These are phyloP conservation scores for Solanum clarkiae DNA, from an alignment of 257 asterid species.

Conservation along the genomic window DNA sequence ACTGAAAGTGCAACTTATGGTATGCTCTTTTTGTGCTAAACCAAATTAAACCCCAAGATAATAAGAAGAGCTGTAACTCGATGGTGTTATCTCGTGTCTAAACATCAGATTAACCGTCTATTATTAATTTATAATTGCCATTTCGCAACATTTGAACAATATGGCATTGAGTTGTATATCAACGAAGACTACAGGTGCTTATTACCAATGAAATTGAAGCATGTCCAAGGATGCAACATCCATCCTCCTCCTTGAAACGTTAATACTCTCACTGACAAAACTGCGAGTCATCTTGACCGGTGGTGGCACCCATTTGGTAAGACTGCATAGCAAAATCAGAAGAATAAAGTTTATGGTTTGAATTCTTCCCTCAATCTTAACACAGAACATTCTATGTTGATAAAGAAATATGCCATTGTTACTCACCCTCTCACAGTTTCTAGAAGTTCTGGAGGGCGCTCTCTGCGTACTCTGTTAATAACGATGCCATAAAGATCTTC, in stretches of 20 bases:
- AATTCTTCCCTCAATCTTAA: neutral
- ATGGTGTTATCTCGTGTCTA: neutral
- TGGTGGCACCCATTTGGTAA: conserved; percentile 98
- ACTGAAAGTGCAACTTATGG: neutral
- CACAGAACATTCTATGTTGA: neutral
- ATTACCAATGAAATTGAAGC: conserved; percentile 99
- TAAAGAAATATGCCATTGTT: neutral
- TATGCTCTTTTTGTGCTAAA: neutral
- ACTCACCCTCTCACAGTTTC: conserved; percentile 86
- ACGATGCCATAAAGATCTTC: conserved; percentile 96
- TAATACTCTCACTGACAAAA: conserved; percentile 65
- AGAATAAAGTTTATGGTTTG: neutral
- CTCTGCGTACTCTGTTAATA: conserved; percentile 86
- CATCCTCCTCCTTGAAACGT: conserved; percentile 83
- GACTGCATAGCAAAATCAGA: conserved; percentile 32
- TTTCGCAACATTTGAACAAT: neutral
- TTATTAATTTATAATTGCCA: neutral
- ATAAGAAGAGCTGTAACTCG: neutral
- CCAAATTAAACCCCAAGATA: neutral
- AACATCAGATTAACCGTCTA: neutral
- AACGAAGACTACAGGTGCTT: neutral
- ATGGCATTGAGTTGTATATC: neutral
- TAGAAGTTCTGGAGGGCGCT: conserved; percentile 83
- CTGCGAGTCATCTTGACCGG: conserved; percentile 93
- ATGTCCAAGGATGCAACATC: conserved; percentile 83